Base-by-base conservation (phyloP, 2,329 filamentous ascomycete species). In the Teratosphaeria zuluensis region DNA sequence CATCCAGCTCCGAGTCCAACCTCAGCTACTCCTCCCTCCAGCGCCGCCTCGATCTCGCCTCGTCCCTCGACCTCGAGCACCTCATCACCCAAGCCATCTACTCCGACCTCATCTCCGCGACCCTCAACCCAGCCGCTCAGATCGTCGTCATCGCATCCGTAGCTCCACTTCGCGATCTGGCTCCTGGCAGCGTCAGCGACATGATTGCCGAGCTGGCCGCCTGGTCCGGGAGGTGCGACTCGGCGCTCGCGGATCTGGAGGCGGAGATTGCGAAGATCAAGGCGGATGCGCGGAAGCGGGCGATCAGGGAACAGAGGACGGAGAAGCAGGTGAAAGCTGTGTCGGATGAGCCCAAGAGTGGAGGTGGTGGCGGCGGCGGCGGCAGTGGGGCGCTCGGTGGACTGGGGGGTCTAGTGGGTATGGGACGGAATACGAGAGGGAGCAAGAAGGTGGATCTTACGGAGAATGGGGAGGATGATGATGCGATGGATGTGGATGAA, bases 21-120 rank as follows among this genome's bases (percentile, higher is more conserved):
- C 84, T 97, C 28, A 87, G 82, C 56, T 99, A 99, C 76, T 70
- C 78, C 21, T 77, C 82, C 33, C 84, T 97, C 24, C 83, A 86
- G 67, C 64, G 72, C 6, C 79, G 81, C 0, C 84, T 99, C 52
- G 83, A 81, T 57, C 84, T 97, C 16, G 69, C 81, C 32, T 83
- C 82, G 35, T 71, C 82, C 28, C 81, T 87, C 51, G 84, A 89
- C 52, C 84, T 99, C 57, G 94, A 99, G 78, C 84, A 87, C 64
- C 83, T 96, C 61, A 85, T 97, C 65, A 94, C 92, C 65, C 85
- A 85, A 42, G 88, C 91, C 66, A 88, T 96, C 70, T 97, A 96
- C 77, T 85, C 88, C 5, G 89, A 88, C 48, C 83, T 99, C 1
- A 76, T 99, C 54, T 81, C 83, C 46, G 92, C 87, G 6, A 92